Evolutionary conservation across 768 basidiomycete genomes (phyloP).

Genomic region (Mycena venus): DNA sequence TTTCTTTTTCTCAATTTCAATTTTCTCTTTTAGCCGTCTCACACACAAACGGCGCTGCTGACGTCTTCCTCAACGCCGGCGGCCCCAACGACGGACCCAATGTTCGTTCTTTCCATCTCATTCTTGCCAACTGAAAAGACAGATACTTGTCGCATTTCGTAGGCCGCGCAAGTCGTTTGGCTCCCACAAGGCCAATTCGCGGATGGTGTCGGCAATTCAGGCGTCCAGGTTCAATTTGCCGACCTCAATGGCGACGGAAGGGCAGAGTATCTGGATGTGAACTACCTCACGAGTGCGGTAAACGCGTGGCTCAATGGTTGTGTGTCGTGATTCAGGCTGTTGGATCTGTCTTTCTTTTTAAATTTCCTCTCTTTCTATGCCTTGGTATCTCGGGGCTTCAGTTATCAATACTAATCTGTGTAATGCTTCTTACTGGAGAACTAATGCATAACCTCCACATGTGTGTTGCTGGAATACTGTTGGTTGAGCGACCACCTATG

Average conservation of each 20-base stretch:
- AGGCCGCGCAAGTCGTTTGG: conserved; percentile 10
- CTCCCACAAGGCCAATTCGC: conserved; percentile 2
- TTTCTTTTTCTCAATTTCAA: background rate
- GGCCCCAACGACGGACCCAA: conserved; percentile 4
- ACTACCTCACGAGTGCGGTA: background rate
- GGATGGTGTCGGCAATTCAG: background rate
- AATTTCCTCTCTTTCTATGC: too few species aligned
- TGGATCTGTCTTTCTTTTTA: too few species aligned
- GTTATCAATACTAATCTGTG: too few species aligned
- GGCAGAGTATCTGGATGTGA: conserved; percentile 7
- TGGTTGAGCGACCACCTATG: too few species aligned
- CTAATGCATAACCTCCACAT: too few species aligned
- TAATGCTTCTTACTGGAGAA: too few species aligned
- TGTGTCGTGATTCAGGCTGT: too few species aligned
- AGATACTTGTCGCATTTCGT: background rate
- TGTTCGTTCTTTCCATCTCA: background rate
- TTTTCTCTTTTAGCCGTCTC: background rate
- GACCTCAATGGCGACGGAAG: conserved; percentile 14
- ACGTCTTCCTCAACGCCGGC: background rate
- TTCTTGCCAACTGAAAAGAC: too few species aligned
- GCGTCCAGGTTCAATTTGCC: conserved; percentile 6
- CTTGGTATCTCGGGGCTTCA: too few species aligned
- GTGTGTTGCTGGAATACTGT: too few species aligned
- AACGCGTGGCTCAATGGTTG: conserved; percentile 15
- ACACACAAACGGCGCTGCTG: background rate